These are phyloP conservation scores for Graphiopsis chlorocephala DNA, from an alignment of 2,329 filamentous ascomycete species.

Conservation along the genomic window DNA sequence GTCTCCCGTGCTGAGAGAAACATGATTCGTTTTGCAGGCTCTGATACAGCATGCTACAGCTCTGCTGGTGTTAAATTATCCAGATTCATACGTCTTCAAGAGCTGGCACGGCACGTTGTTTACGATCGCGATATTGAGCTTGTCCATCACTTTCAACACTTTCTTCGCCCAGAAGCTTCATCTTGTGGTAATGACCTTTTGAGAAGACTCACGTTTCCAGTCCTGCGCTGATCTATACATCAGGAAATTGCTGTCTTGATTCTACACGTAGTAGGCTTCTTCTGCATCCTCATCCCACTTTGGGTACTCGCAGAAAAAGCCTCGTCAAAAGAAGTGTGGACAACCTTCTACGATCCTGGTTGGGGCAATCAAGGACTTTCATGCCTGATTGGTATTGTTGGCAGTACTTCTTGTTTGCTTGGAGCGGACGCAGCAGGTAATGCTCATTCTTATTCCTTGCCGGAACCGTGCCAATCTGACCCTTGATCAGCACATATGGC, in stretches of 20 bases:
- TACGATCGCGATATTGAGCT: conserved; percentile 22
- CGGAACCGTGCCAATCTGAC: conserved; percentile 24
- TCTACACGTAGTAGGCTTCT: conserved; percentile 50
- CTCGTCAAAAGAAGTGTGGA: conserved; percentile 13
- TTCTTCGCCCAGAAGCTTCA: conserved; percentile 44
- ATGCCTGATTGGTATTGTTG: conserved; percentile 21
- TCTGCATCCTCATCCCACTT: conserved; percentile 40
- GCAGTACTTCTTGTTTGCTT: conserved; percentile 20
- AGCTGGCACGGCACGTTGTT: conserved; percentile 29
- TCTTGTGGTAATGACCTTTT: conserved; percentile 29
- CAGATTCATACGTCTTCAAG: conserved; percentile 17
- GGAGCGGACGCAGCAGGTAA: conserved; percentile 20
- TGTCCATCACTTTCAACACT: conserved; percentile 40
- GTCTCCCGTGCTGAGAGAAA: background rate
- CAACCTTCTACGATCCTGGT: conserved; percentile 22
- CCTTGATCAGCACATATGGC: conserved; percentile 38
- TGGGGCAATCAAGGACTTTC: conserved; percentile 21
- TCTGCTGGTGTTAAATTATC: conserved; percentile 20
- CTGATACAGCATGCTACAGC: background rate
- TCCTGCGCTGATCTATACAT: background rate
- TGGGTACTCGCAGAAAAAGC: background rate
- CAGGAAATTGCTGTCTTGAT: conserved; percentile 48
- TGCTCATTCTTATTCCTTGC: conserved; percentile 25
- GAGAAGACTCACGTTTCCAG: background rate
- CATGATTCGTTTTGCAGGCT: background rate